These are phyloP conservation scores for Fonsecaea erecta DNA, from an alignment of 2,329 filamentous ascomycete species.

Conservation along the genomic window DNA sequence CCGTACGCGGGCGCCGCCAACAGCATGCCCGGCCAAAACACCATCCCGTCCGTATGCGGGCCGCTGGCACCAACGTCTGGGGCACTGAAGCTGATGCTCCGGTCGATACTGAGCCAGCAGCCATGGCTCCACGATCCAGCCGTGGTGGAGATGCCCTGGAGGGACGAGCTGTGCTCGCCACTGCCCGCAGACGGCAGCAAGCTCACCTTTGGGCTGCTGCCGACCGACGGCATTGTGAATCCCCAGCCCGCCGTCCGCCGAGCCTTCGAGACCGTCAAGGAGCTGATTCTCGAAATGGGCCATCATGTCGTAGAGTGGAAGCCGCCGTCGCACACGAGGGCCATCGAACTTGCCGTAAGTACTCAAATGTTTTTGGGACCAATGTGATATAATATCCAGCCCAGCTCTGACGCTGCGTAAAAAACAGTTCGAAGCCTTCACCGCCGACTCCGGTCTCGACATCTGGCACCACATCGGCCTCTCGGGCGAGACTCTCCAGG, in stretches of 20 bases:
- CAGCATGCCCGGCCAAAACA: conserved; percentile 35
- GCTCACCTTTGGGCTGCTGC: conserved; percentile 65
- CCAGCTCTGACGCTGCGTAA: background rate
- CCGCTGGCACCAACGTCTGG: conserved; percentile 58
- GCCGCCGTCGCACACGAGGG: conserved; percentile 46
- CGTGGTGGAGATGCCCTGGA: conserved; percentile 60
- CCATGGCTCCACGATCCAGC: conserved; percentile 61
- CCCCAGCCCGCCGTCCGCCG: conserved; percentile 63
- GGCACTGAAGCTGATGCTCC: conserved; percentile 46
- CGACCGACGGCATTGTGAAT: conserved; percentile 65
- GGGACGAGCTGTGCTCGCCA: conserved; percentile 45
- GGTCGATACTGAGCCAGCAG: conserved; percentile 42
- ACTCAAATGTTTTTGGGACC: background rate
- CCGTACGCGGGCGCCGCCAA: background rate
- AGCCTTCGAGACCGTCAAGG: conserved; percentile 46
- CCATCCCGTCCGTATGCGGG: conserved; percentile 58
- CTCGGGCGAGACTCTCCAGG: conserved; percentile 50
- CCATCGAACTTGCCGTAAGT: background rate
- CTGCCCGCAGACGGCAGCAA: background rate
- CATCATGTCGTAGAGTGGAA: conserved; percentile 57
- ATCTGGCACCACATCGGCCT: conserved; percentile 55
- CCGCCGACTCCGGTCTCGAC: conserved; percentile 57
- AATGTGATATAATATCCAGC: too few species aligned
- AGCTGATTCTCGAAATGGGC: background rate
- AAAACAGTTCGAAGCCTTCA: conserved; percentile 11